Conservation (phyloP, 495 filamentous ascomycete species). For the Penicillium lagena region DNA sequence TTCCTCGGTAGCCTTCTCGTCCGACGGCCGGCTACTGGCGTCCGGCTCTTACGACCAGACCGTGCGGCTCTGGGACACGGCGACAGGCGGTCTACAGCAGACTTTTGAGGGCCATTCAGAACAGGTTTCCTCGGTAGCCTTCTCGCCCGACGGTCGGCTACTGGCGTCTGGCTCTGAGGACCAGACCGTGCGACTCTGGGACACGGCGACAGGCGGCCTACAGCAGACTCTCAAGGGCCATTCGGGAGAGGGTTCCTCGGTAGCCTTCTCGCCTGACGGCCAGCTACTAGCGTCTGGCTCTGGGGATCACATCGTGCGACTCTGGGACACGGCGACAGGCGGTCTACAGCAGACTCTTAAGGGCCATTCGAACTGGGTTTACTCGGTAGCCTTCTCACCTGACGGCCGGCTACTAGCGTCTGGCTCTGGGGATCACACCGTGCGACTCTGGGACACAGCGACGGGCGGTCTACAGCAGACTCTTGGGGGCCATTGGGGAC, state of each 20-base stretch:
- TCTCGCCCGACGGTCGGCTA: constrained; percentile 19
- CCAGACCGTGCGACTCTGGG: constrained; percentile 23
- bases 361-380: constrained; percentile 8
- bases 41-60: constrained; percentile 25
- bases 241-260: constrained; percentile 4
- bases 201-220: constrained; percentile 12
- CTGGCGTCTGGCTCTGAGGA: constrained; percentile 25
- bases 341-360: constrained; percentile 6
- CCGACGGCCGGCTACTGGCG: constrained; percentile 15
- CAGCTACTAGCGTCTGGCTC: constrained; percentile 12
- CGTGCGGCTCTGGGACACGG: constrained; percentile 29
- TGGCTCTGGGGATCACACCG: constrained; percentile 16
- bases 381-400: constrained; percentile 19
- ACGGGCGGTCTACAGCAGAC: constrained; percentile 13
- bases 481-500: constrained; percentile 9
- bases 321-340: constrained; percentile 20
- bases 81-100: constrained; percentile 1
- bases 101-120: constrained; percentile 18
- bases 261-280: constrained; percentile 14
- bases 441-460: constrained; percentile 24
- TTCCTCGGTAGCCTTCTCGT: constrained; percentile 14
- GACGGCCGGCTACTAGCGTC: constrained; percentile 22
- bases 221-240: constrained; percentile 14
- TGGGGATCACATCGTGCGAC: constrained; percentile 5
- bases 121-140: constrained; percentile 15